These are phyloP conservation scores for Suillus paluster DNA, from an alignment of 768 basidiomycete genomes.

Conservation along the genomic window DNA sequence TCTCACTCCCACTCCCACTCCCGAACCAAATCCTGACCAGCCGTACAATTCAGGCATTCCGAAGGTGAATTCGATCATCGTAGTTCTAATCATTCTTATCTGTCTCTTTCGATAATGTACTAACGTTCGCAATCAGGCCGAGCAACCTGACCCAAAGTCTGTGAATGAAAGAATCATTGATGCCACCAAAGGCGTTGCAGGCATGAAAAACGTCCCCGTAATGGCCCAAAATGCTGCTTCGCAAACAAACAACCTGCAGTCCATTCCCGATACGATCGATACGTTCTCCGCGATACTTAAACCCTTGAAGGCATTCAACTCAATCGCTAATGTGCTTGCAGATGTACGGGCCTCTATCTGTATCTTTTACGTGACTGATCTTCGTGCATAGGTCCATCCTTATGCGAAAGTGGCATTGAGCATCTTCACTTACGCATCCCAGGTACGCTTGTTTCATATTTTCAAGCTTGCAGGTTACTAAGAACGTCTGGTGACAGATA, in stretches of 20 bases:
- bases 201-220: no score
- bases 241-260: not conserved
- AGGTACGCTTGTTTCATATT: not conserved
- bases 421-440: not conserved
- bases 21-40: no score
- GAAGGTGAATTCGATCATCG: no score
- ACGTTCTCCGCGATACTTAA: not conserved
- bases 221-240: not conserved
- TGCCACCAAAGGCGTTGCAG: no score
- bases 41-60: no score
- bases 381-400: conserved; percentile 1
- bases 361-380: not conserved
- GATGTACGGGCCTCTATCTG: not conserved
- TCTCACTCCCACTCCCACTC: no score
- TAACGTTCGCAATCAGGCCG: no score
- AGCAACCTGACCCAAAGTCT: no score
- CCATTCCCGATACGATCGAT: not conserved
- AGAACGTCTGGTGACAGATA: not conserved
- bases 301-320: conserved; percentile 1
- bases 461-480: not conserved
- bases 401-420: conserved; percentile 8
- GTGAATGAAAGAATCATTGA: no score
- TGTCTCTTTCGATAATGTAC: no score
- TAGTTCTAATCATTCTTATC: no score
- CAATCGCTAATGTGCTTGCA: not conserved